phyloP scores from a whole-genome alignment of 2,329 filamentous ascomycete genomes.

The Fusarium sp. region DNA sequence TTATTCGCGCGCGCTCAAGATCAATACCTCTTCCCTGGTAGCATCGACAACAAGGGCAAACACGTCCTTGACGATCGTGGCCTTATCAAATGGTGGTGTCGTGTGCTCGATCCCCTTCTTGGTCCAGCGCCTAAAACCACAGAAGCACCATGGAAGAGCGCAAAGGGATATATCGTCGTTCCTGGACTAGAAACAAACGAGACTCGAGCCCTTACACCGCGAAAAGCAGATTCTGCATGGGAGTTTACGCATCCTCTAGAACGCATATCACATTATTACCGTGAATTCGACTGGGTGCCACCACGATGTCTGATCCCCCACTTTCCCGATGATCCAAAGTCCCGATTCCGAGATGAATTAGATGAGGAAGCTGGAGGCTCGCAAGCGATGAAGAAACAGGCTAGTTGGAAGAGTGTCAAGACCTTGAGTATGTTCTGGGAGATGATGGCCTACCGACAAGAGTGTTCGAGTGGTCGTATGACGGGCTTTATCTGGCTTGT shows the following conservation, averaged over 20 bases:
- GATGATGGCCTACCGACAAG: conserved; percentile 95
- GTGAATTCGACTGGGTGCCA: conserved; percentile 70
- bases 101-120: conserved; percentile 82
- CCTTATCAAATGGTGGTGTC: conserved; percentile 96
- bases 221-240: conserved; percentile 62
- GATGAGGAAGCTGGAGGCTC: conserved; percentile 81
- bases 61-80: conserved; percentile 92
- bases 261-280: conserved; percentile 69
- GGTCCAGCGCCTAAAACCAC: conserved; percentile 54
- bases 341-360: conserved; percentile 86
- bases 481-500: conserved; percentile 97
- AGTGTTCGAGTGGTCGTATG: conserved; percentile 90
- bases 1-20: conserved; percentile 92
- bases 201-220: conserved; percentile 81
- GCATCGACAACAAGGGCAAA: conserved; percentile 84
- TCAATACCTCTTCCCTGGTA: conserved; percentile 95
- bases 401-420: conserved; percentile 84
- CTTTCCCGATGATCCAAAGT: conserved; percentile 95
- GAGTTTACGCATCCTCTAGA: conserved; percentile 79
- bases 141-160: conserved; percentile 54
- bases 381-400: conserved; percentile 64
- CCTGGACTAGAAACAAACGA: conserved; percentile 88
- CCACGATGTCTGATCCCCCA: conserved; percentile 87
- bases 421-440: conserved; percentile 97
- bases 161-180: conserved; percentile 85